These are phyloP conservation scores for Tulasnella sp. DNA, from an alignment of 768 basidiomycete species.

Conservation along the genomic window DNA sequence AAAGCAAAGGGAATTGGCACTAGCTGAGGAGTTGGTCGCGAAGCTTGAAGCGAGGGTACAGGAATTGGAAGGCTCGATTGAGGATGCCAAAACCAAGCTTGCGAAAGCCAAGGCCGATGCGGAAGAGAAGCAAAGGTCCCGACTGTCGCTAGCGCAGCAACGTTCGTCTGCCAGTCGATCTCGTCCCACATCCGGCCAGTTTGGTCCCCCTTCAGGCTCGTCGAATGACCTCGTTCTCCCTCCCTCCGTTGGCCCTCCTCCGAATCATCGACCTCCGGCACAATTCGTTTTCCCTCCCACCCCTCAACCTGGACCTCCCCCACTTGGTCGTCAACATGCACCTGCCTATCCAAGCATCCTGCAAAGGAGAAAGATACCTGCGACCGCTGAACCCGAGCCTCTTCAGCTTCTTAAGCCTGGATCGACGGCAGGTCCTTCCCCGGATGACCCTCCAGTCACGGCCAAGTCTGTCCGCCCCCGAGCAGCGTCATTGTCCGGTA, in stretches of 20 bases:
- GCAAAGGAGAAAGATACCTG: conserved; percentile 3
- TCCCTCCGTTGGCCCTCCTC: neutral
- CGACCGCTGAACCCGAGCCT: neutral
- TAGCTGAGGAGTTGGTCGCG: conserved; percentile 54
- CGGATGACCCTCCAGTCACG: neutral
- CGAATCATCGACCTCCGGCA: neutral
- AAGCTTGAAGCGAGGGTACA: conserved; percentile 53
- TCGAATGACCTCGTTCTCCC: neutral
- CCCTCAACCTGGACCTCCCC: neutral
- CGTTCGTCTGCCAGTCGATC: neutral
- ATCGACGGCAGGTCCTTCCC: neutral
- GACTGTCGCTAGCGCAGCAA: conserved; percentile 14
- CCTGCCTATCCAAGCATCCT: neutral
- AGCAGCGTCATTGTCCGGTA: conserved; percentile 2
- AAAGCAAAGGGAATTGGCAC: conserved; percentile 49
- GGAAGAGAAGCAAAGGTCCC: conserved; percentile 37
- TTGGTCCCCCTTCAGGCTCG: neutral
- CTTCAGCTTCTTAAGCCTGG: neutral
- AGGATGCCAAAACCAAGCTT: conserved; percentile 50
- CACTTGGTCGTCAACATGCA: neutral
- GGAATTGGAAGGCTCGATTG: conserved; percentile 62
- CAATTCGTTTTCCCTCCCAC: neutral
- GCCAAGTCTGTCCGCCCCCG: neutral
- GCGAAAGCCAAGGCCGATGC: conserved; percentile 41
- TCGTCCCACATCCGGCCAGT: neutral